Base-by-base conservation (phyloP, 345 rosid genomes). In the Salix suchowensis region DNA sequence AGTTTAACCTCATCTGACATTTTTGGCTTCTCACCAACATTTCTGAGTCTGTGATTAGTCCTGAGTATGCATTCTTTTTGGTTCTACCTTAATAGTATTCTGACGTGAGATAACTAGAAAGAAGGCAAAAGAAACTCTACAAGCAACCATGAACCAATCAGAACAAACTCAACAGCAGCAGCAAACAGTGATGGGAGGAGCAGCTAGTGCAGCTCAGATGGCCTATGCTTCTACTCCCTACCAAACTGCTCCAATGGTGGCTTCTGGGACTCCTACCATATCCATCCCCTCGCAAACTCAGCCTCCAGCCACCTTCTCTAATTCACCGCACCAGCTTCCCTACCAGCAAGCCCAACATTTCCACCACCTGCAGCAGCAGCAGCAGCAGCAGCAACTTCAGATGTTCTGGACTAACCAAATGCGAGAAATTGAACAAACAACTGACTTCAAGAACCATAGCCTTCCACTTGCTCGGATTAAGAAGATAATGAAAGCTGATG, bases 241-340 rank as follows among this genome's bases (percentile, higher is more conserved):
- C 78, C 97, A 83, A 69, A 81, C 84, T 37, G 75, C 86, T 65
- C 71, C 85, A 15, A 75, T 83, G 82, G 80, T 85, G 4, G 84
- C 89, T 72, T 79, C 93, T 55, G 90, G 88, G 46, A 68, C 88
- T 68, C 84, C 90, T 55, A 83, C 89, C 11, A 76, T 85, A 52
- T 71, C 80, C 1, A 75, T 82, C 11, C 76, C 87, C 58, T 79
- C 88, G 2, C 82, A 85, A 16, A 80, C 82, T 66, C 82, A 82
- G 66, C 80, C 80, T 7, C 74, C 80, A 48, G 14, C 72, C 44
- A 39, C 78, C 34, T 78, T 75, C 78, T 42, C 81, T 8, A 72
- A 72, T 76, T 80, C 84, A 21, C 76, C 85, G 12, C 83, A 82
- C 73, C 84, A 80, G 72, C 83, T 82, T 60, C 76, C 85, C 9